Base-by-base conservation (phyloP, 805 yeast species). In the Starmerella sp. region DNA sequence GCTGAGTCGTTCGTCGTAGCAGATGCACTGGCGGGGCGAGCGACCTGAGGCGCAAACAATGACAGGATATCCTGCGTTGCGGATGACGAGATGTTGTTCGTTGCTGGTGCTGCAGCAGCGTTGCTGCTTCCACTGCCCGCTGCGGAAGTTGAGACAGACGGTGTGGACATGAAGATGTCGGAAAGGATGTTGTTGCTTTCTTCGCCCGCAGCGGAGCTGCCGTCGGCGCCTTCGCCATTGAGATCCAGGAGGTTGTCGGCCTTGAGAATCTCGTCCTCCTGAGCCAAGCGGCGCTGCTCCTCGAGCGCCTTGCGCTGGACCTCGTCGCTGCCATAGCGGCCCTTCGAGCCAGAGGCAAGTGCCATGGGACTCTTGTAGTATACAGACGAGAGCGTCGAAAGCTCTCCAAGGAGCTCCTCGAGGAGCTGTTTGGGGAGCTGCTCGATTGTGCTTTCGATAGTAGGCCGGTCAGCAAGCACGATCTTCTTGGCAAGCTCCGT, bases 321-420 rank as follows among this genome's bases (percentile, higher is more conserved):
- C 10, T 70, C 73, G 31, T 69, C 74, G n/a, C 71, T 60, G 54
- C 74, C 74, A 60, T 61, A 70, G 57, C 67, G 61, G 38, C 73
- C 74, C 35, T 71, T 48, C 7, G 41, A 42, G n/a, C 51, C 52
- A 11, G 39, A 36, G 5, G 50, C 48, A 28, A 56, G 41, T 15
- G 52, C 35, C 7, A 47, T 15, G 5, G 86, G 80, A 11, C 97
- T 95, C 65, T 84, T 84, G 69, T 85, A 95, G 65, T 87, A 87
- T 2, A 93, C 93, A 0, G 97, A 87, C 39, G 96, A 83, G 58
- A 93, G 76, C 8, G 93, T 84, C 3, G 95, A 82, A 54, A 91
- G 71, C 66, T 91, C 95, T n/a, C 72, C 66, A 34, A 91, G 65
- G 50, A 93, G 75, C 58, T 80, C 83, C 43, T 82, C 79, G 55